Conservation (phyloP, 768 basidiomycete species). For the Amanita pallidorosea region DNA sequence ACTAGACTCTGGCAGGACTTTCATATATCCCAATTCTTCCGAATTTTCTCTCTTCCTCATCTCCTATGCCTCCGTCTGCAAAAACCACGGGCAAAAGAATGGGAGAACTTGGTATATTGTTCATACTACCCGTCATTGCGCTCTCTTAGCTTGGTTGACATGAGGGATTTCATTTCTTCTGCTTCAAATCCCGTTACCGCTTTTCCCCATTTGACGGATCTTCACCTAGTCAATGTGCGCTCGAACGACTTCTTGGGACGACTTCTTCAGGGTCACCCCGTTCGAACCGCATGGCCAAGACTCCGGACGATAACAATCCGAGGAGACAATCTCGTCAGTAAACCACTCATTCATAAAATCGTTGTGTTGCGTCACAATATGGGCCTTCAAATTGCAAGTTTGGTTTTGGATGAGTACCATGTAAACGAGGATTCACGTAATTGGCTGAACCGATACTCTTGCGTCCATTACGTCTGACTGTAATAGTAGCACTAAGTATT, state of each 20-base stretch:
- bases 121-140: constrained; percentile 5
- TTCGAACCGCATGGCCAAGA: constrained; percentile 11
- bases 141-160: constrained; percentile 13
- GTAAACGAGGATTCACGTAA: constrained; percentile 1
- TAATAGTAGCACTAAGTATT: not conserved
- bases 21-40: constrained; percentile 15
- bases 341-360: constrained; percentile 17
- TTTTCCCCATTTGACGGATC: constrained; percentile 16
- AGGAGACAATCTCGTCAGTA: constrained; percentile 14
- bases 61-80: not conserved
- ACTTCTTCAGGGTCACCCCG: constrained; percentile 6
- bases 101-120: constrained; percentile 4
- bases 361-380: constrained; percentile 10
- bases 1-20: not conserved
- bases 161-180: constrained; percentile 9
- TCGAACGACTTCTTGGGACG: constrained; percentile 16
- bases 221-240: constrained; percentile 13
- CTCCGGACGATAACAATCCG: constrained; percentile 13
- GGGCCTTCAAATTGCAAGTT: constrained; percentile 2
- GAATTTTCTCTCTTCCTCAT: constrained; percentile 5
- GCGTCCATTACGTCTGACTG: not conserved
- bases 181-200: constrained; percentile 9
- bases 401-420: not conserved
- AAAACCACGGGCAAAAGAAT: constrained; percentile 2
- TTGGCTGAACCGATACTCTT: not conserved